phyloP scores from a whole-genome alignment of 176 grass and related monocot genomes.

The Secale cereale region DNA sequence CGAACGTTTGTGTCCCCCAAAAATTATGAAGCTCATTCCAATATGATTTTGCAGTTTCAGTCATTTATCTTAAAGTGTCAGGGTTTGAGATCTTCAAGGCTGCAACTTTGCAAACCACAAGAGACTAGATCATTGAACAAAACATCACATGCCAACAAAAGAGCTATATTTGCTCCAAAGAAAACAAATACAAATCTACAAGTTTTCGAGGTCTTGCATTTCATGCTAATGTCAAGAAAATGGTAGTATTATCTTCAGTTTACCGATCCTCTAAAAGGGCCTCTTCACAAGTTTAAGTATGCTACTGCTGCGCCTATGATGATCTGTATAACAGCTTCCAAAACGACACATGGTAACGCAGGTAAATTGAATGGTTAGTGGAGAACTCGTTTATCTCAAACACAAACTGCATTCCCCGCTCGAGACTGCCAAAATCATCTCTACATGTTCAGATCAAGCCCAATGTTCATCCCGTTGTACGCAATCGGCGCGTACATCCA shows the following conservation, averaged over 20 bases:
- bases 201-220: neutral
- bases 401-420: neutral
- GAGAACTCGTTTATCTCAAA: neutral
- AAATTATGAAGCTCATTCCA: neutral
- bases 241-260: neutral
- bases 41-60: neutral
- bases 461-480: conserved; percentile 79
- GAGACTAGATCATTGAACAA: neutral
- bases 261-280: conserved; percentile 13
- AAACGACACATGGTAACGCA: neutral
- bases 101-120: neutral
- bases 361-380: conserved; percentile 18
- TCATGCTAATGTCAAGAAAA: neutral
- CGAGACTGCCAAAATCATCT: conserved; percentile 5
- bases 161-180: neutral
- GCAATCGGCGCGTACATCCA: conserved; percentile 93
- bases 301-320: conserved; percentile 3
- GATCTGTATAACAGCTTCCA: neutral
- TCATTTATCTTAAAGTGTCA: neutral
- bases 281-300: neutral
- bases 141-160: neutral
- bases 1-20: no score
- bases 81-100: neutral
- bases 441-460: conserved; percentile 54
- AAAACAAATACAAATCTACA: neutral